phyloP scores from a whole-genome alignment of 495 filamentous ascomycete species.

The Trichoderma virens region DNA sequence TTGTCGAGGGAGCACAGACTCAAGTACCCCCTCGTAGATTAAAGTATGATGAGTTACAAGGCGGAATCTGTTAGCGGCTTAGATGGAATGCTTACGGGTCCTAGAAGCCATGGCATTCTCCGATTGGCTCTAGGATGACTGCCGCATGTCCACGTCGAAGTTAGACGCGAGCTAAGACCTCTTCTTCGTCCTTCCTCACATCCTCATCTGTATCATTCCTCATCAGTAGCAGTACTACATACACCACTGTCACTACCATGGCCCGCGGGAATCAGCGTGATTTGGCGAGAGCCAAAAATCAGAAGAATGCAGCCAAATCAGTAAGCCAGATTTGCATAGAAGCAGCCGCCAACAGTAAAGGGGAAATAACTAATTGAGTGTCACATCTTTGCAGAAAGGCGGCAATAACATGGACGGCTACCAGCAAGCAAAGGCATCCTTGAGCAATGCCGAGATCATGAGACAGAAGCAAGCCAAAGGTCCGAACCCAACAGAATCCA shows the following conservation, averaged over 20 bases:
- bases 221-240: not conserved
- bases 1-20: not conserved
- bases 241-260: slow-evolving; percentile 46
- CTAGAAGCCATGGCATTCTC: not conserved
- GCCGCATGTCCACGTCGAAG: not conserved
- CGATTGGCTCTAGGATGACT: not conserved
- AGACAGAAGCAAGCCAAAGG: slow-evolving; percentile 61
- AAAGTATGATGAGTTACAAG: not conserved
- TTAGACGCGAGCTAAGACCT: not conserved
- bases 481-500: not conserved
- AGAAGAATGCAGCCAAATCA: slow-evolving; percentile 52
- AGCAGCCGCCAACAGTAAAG: slow-evolving; percentile 6
- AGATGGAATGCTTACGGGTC: not conserved
- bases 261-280: slow-evolving; percentile 91
- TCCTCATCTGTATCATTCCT: not conserved
- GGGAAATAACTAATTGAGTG: slow-evolving; percentile 19
- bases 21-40: not conserved
- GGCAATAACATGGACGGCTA: slow-evolving; percentile 51
- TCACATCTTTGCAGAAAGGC: slow-evolving; percentile 49
- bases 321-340: slow-evolving; percentile 32
- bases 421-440: slow-evolving; percentile 65
- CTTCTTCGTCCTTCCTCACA: not conserved
- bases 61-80: not conserved
- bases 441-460: slow-evolving; percentile 76
- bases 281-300: slow-evolving; percentile 71